These are phyloP conservation scores for Saprolegnia parasitica DNA, from an alignment of 352 stramenopile genomes.

Conservation along the genomic window DNA sequence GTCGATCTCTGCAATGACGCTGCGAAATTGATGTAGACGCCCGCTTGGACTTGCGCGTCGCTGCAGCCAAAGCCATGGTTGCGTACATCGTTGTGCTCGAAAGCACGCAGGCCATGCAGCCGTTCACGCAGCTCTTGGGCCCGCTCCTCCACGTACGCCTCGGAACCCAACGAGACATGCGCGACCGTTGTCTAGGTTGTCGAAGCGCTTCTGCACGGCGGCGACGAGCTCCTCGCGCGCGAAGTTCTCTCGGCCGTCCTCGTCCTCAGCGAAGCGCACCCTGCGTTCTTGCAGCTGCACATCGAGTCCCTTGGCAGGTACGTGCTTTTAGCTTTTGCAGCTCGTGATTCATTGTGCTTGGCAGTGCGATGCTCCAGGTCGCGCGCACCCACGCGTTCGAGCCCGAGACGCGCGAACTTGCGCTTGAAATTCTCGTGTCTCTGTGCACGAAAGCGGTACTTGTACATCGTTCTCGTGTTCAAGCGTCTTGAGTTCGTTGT, in stretches of 20 bases:
- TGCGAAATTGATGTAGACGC: constrained; percentile 52
- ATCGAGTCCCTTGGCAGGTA: constrained; percentile 14
- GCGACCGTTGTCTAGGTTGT: constrained; percentile 44
- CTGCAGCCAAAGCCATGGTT: constrained; percentile 61
- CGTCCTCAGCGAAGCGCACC: constrained; percentile 70
- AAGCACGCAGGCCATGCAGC: constrained; percentile 53
- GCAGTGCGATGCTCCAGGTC: constrained; percentile 76
- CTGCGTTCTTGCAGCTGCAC: constrained; percentile 65
- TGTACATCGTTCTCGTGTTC: not conserved
- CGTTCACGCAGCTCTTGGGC: constrained; percentile 63
- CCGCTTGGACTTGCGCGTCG: constrained; percentile 53
- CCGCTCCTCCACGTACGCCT: constrained; percentile 58
- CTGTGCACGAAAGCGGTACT: constrained; percentile 65
- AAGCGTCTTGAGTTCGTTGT: not conserved
- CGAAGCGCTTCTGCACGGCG: constrained; percentile 48
- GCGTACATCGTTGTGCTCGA: constrained; percentile 76
- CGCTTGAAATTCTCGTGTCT: constrained; percentile 76
- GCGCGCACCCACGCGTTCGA: constrained; percentile 58
- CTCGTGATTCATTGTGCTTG: constrained; percentile 31
- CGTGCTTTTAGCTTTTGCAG: not conserved
- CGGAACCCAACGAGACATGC: constrained; percentile 10
- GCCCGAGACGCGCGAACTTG: constrained; percentile 68
- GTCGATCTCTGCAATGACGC: not conserved
- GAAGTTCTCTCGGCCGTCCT: constrained; percentile 69
- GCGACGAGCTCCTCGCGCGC: constrained; percentile 63